These are phyloP conservation scores for Cercospora zeina DNA, from an alignment of 2,329 filamentous ascomycete genomes.

Conservation along the genomic window DNA sequence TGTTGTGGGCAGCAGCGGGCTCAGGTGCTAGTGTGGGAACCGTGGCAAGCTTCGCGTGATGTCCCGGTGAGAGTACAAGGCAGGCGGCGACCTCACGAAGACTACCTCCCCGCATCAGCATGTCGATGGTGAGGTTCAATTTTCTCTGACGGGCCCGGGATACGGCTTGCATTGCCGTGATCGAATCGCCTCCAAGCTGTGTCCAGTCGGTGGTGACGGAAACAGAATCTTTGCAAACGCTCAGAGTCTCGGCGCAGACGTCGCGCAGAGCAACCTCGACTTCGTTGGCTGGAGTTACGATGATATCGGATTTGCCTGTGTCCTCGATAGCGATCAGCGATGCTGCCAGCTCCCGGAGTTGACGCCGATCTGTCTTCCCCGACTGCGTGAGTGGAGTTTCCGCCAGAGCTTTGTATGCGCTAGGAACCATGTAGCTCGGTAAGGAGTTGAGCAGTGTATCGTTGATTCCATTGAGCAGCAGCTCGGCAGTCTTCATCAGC, in stretches of 20 bases:
- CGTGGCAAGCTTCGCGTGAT: neutral
- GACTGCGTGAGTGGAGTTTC: slow-evolving; percentile 69
- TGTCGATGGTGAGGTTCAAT: neutral
- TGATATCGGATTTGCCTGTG: neutral
- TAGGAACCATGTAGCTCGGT: slow-evolving; percentile 72
- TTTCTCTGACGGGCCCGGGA: no score
- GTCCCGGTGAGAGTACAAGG: no score
- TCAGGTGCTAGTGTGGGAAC: neutral
- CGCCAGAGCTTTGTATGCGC: slow-evolving; percentile 67
- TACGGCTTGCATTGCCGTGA: neutral
- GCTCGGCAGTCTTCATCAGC: no score
- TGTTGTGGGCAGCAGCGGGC: neutral
- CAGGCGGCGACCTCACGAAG: neutral
- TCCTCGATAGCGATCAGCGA: neutral
- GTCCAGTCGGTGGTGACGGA: neutral
- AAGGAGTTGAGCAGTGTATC: neutral
- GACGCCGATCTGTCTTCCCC: slow-evolving; percentile 67
- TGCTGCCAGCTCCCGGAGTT: neutral
- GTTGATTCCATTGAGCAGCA: neutral
- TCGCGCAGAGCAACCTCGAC: neutral
- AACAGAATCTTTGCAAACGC: no score
- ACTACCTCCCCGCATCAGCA: neutral
- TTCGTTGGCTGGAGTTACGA: neutral
- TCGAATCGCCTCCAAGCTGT: neutral
- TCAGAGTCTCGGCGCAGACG: neutral